Evolutionary conservation across 495 filamentous ascomycete species (phyloP).

Genomic region (Peziza echinospora): DNA sequence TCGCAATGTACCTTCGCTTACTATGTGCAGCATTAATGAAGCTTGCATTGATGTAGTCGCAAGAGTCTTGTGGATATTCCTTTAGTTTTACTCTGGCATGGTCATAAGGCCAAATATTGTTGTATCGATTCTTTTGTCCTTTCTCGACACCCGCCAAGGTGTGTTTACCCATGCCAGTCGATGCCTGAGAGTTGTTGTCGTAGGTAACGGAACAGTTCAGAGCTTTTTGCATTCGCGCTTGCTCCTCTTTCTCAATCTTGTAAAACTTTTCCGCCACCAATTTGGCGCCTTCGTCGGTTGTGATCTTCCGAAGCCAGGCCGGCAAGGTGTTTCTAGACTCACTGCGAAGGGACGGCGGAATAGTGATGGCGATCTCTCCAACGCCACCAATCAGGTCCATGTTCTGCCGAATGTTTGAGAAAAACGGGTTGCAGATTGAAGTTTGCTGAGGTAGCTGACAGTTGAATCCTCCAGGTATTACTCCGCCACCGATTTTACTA

Average conservation of each 20-base stretch:
- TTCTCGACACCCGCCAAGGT: slow-evolving; percentile 78
- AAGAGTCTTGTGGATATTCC: slow-evolving; percentile 43
- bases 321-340: slow-evolving; percentile 34
- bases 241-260: slow-evolving; percentile 60
- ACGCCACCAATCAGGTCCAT: slow-evolving; percentile 90
- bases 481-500: slow-evolving; percentile 36
- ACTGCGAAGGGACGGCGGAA: slow-evolving; percentile 36
- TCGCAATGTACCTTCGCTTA: slow-evolving; percentile 83
- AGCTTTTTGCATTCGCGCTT: slow-evolving; percentile 78
- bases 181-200: slow-evolving; percentile 4
- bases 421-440: slow-evolving; percentile 65
- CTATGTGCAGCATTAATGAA: slow-evolving; percentile 55
- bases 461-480: slow-evolving; percentile 44
- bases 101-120: slow-evolving; percentile 93
- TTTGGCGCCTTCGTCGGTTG: slow-evolving; percentile 48
- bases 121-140: slow-evolving; percentile 86
- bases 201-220: slow-evolving; percentile 32
- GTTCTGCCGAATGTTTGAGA: slow-evolving; percentile 87
- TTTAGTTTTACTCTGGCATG: slow-evolving; percentile 70
- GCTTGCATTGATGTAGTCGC: slow-evolving; percentile 94
- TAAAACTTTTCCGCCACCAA: slow-evolving; percentile 65
- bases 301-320: slow-evolving; percentile 50
- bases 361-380: slow-evolving; percentile 59
- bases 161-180: slow-evolving; percentile 13
- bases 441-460: slow-evolving; percentile 55